A percentile compares a stretch with the other conserved stretches of the same genome.
These are phyloP conservation scores for Fraxinus velutina DNA, from an alignment of 305 asterid species.

Conservation along the genomic window DNA sequence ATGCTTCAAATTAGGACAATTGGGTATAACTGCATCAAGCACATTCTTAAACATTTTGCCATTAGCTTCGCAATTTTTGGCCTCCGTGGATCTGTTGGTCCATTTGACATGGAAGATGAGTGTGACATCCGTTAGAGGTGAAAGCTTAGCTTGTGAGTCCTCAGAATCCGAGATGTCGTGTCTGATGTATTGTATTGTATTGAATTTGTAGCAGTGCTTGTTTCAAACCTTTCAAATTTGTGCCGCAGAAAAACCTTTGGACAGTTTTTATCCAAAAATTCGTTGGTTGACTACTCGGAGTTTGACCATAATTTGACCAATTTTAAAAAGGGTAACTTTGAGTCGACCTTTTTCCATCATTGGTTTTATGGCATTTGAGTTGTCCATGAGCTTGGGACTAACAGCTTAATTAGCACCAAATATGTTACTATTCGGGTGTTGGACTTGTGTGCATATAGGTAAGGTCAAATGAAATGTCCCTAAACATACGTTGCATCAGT, in stretches of 20 bases:
- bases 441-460: neutral
- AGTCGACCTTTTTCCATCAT: neutral
- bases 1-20: neutral
- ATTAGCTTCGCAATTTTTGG: neutral
- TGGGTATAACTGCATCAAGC: neutral
- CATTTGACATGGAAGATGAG: slow-evolving; percentile 18
- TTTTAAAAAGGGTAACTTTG: neutral
- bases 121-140: slow-evolving; percentile 4
- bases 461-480: neutral
- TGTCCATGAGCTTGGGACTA: neutral
- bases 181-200: neutral
- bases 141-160: slow-evolving; percentile 11
- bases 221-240: neutral
- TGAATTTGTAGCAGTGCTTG: neutral
- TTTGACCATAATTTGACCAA: neutral
- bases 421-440: neutral
- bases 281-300: neutral
- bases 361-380: neutral
- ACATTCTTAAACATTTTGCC: slow-evolving; percentile 17
- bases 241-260: neutral
- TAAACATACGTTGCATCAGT: neutral
- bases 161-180: neutral
- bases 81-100: neutral
- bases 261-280: neutral
- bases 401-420: neutral